Base-by-base conservation (phyloP, 805 yeast genomes). In the Suhomyces tanzawaensis region DNA sequence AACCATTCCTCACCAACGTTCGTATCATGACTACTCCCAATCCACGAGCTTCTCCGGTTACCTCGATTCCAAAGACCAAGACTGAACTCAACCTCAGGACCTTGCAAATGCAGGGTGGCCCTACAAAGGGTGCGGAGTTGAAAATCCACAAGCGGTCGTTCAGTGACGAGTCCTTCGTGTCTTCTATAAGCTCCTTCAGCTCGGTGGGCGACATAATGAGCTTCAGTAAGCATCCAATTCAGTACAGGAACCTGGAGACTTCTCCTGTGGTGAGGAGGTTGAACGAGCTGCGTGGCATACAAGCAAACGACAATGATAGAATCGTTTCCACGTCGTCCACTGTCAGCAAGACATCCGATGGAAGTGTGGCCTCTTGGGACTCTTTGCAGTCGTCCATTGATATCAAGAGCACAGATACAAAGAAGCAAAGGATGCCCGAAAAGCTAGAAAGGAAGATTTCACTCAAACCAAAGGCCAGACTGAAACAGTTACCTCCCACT, bases 111-210 rank as follows among this genome's bases (percentile, higher is more conserved):
- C 17, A 19, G 13, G 28, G 15, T 42, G 45, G 42, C 41, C 47
- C 25, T 44, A 46, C 32, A 52, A 55, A 8, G 42, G 31, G 4
- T 21, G 17, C 11, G 21, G 34, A 39, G 21, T 35, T 39, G 18
- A 35, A 31, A 14, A 44, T 49, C 8, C 44, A 39, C 27, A 51
- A 48, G 30, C 41, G 72, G 35, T 53, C 53, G 8, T 61, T 63
- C 40, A 64, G 71, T 30, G 71, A 52, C 22, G 60, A 66, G 36
- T 64, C 71, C 1, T 55, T 51, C 14, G 67, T 62, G 2, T 64
- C 70, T 4, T 61, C 71, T 0, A 60, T 65, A 9, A 62, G 69
- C 41, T 57, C 66, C 1, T 60, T 63, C 39, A 62, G 66, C 41
- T 57, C 69, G 1, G 47, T 59, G 13, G 66, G 64, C 2, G 70